Base-by-base conservation (phyloP, 169 alveolate species). In the Eimeria zaria region DNA sequence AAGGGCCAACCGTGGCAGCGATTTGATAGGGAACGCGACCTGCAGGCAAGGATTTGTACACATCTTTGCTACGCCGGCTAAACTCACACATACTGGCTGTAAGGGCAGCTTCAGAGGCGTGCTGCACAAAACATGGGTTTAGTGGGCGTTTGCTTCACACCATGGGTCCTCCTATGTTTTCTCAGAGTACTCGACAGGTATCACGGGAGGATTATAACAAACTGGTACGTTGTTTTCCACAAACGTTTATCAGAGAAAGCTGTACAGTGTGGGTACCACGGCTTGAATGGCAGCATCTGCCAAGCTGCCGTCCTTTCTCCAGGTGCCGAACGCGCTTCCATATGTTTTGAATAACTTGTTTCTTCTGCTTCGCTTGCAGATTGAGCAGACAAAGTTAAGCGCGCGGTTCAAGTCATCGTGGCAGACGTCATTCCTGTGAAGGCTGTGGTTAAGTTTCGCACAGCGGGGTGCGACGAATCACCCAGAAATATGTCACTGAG, bases 1-100 rank as follows among this genome's bases (percentile, higher is more conserved):
- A 87, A 48, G 78, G 96, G 96, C 36, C 96, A 93, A 67, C 96
- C 96, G 67, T 93, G 96, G 96, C 89, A 87, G 73, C 96, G 96
- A 48, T 93, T 93, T 89, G 96, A 93, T 58, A 85, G 96, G 64
- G 96, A 93, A 12, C 83, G 96, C 24, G 96, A 93, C 58, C 88
- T 93, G 55, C 93, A 87, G 93, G 93, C 81, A 87, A 60, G 93
- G 30, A 20, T 41, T 16, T 58, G 71, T 11, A 22, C 58, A 33
- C 91, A 14, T 6, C 55, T 5, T 20, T 5, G 69, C 53, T 33
- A 22, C 74, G 22, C 74, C 69, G 18, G 41, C 76, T 5, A 46
- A 48, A 12, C 22, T 46, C 44, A 51, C 39, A 27, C 39, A 41
- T 58, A 27, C n/a, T 6, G 30, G n/a, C 16, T 71, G 16, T 36